Conservation (phyloP, 441 rosid species). For the Aquilaria agallochum region DNA sequence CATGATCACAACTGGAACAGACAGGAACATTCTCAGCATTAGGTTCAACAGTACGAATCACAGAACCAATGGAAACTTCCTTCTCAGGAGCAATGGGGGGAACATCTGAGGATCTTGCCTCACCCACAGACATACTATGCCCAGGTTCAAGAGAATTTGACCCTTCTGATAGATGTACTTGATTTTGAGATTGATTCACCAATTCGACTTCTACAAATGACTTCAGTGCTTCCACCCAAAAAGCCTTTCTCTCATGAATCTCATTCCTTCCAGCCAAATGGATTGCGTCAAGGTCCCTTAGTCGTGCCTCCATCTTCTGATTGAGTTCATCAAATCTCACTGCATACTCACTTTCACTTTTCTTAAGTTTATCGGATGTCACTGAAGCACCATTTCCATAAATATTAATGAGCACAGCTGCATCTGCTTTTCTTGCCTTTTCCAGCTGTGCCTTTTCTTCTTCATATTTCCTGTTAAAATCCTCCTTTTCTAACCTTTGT, state of each 20-base stretch:
- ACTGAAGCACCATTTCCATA: conserved; percentile 24
- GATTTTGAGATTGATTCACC: conserved; percentile 17
- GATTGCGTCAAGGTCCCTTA: conserved; percentile 36
- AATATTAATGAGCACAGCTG: conserved; percentile 48
- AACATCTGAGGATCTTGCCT: conserved; percentile 15
- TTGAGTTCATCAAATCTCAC: conserved; percentile 39
- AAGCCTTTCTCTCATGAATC: conserved; percentile 38
- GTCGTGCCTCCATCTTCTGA: conserved; percentile 25
- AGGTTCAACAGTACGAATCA: conserved; percentile 8
- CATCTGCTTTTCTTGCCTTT: conserved; percentile 33
- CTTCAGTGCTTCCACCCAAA: conserved; percentile 42
- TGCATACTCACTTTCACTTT: conserved; percentile 41
- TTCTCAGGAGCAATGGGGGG: conserved; percentile 17
- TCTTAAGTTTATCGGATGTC: conserved; percentile 43
- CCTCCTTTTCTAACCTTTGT: conserved; percentile 37
- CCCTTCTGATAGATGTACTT: conserved; percentile 10
- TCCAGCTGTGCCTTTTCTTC: conserved; percentile 45
- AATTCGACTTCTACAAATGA: conserved; percentile 46
- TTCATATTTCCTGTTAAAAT: conserved; percentile 28
- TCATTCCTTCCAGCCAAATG: conserved; percentile 39
- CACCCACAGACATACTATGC: conserved; percentile 5
- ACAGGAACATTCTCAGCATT: conserved; percentile 12
- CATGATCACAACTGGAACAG: conserved; percentile 13
- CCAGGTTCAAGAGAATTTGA: conserved; percentile 6
- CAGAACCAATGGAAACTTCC: conserved; percentile 15